Conservation (phyloP, 2,329 filamentous ascomycete species). For the Diplocarpon rosae region DNA sequence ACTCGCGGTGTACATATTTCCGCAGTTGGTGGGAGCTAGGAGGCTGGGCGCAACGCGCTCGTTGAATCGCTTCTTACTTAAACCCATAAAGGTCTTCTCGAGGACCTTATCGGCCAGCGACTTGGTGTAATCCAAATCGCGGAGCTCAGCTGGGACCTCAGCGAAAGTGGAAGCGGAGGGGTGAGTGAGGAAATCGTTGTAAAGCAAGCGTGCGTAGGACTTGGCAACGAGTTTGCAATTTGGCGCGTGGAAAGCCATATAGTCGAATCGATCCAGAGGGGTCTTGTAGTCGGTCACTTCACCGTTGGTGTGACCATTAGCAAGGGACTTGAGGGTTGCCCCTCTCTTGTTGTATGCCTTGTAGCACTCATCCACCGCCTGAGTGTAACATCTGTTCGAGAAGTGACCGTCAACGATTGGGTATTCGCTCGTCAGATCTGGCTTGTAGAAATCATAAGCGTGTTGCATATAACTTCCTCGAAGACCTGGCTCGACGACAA, state of each 20-base stretch:
- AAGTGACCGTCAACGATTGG: constrained; percentile 77
- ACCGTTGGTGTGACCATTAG: constrained; percentile 43
- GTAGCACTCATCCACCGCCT: constrained; percentile 73
- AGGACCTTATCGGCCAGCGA: constrained; percentile 72
- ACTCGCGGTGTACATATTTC: constrained; percentile 51
- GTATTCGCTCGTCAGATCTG: constrained; percentile 78
- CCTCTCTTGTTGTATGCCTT: constrained; percentile 70
- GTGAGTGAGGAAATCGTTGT: constrained; percentile 73
- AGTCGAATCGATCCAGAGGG: constrained; percentile 70
- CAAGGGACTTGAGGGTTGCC: constrained; percentile 40
- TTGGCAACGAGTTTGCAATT: constrained; percentile 83
- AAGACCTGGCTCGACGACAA: constrained; percentile 68
- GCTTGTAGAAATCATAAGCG: constrained; percentile 87
- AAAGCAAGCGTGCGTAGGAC: constrained; percentile 72
- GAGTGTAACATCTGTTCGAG: constrained; percentile 71
- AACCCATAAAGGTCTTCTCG: constrained; percentile 76
- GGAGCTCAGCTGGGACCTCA: constrained; percentile 65
- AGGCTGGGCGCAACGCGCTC: constrained; percentile 64
- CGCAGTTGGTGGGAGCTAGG: constrained; percentile 70
- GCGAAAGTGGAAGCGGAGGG: constrained; percentile 56
- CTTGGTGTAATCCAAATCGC: constrained; percentile 68
- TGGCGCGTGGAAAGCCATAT: constrained; percentile 72
- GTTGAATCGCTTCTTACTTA: constrained; percentile 75
- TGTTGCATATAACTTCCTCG: constrained; percentile 74
- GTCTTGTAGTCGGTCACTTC: constrained; percentile 39